A percentile compares a stretch with the other conserved stretches of the same genome.
Conservation (phyloP, 2,329 filamentous ascomycete species). For the Sporothrix protearum region DNA sequence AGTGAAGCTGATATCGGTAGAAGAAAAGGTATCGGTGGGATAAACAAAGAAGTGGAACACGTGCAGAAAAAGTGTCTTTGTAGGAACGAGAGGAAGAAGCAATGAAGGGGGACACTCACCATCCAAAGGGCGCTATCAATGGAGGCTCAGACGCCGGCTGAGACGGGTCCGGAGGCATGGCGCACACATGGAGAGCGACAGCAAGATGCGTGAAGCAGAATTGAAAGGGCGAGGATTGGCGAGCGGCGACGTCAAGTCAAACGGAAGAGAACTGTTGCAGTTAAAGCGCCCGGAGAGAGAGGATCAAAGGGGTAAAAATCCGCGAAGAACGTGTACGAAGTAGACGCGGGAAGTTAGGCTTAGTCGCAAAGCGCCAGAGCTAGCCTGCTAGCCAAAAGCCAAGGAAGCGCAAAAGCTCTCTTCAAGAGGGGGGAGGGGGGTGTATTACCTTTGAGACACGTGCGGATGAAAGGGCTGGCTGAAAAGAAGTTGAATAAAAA, state of each 20-base stretch:
- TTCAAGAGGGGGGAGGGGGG: background rate
- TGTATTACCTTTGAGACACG: background rate
- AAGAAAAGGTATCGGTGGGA: background rate
- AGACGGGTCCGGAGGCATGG: slow-evolving; percentile 6
- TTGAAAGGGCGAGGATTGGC: background rate
- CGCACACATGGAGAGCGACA: background rate
- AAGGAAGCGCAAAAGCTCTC: background rate
- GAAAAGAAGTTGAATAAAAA: slow-evolving; percentile 8
- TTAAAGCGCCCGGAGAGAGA: background rate
- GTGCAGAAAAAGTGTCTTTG: background rate
- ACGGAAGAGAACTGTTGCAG: background rate
- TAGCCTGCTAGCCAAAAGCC: background rate
- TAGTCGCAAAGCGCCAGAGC: background rate
- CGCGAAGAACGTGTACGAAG: slow-evolving; percentile 6
- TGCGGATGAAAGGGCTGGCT: background rate
- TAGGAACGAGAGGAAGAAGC: background rate
- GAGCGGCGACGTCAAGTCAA: background rate
- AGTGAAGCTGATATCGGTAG: background rate
- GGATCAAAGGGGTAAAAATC: slow-evolving; percentile 15
- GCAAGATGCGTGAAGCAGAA: background rate
- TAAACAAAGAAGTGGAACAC: background rate
- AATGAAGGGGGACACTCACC: background rate
- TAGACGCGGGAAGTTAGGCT: background rate
- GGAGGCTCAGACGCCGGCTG: background rate
- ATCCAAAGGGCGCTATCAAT: slow-evolving; percentile 21